Base-by-base conservation (phyloP, 2,329 filamentous ascomycete genomes). In the Periconia sp. region DNA sequence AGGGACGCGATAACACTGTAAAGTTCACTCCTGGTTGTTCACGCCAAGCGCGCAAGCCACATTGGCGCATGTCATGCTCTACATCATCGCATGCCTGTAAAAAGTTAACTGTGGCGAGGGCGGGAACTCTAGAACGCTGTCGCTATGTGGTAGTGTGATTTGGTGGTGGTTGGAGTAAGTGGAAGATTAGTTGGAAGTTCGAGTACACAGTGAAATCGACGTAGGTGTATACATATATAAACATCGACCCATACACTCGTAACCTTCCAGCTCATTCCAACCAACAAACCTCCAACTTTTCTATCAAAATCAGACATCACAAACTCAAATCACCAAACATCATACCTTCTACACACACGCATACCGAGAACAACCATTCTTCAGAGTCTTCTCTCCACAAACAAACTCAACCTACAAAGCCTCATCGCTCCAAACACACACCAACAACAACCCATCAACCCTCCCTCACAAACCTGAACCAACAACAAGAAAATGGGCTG, bases 401-500 rank as follows among this genome's bases (percentile, higher is more conserved):
- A 40, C 17, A 14, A 40, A n/a, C n/a, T n/a, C 35, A 40, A 40
- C 35, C 5, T 27, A 27, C 23, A 27, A 27, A 27, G 5, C 23
- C 23, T 8, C 23, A 27, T 27, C 23, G 8, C 8, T 8, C 23
- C 5, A 27, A 27, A 27, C 8, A 27, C 23, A 27, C 23, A 5
- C 8, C 33, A n/a, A 31, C 33, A 15, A 33, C 45, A 37, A 43
- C 18, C 47, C 41, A 31, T 10, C 2, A 49, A 43, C 23, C 31
- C 35, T 45, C 45, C 27, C 14, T 48, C 20, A 30, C 30, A 30
- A 23, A 42, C 14, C 40, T 42, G 8, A 8, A 42, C 40, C 41
- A 18, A 42, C 20, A n/a, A 49, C 33, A 37, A 27, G 41, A 54
- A 37, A 43, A 62, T 62, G 58, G 58, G 56, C 40, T 62, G 60